Base-by-base conservation (phyloP, 2,329 filamentous ascomycete species). In the Pleomassaria siparia region DNA sequence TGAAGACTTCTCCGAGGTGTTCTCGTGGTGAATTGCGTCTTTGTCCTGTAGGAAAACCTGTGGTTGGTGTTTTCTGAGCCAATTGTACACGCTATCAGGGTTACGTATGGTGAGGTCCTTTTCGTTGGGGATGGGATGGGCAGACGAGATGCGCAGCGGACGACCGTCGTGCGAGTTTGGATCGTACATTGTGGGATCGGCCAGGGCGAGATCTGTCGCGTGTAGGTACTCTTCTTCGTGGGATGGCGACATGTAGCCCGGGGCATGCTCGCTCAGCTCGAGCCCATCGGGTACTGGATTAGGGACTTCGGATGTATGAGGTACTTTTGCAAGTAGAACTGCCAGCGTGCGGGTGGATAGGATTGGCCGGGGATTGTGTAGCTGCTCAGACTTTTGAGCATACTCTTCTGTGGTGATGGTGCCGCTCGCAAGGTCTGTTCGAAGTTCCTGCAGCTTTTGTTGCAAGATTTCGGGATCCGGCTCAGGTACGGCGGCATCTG, bases 31-130 rank as follows among this genome's bases (percentile, higher is more conserved):
- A 9, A 51, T 51, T 6, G 59, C 60, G 50, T 75, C 76, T 56
- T 84, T 82, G 61, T 91, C 88, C 67, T 95, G 87, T 16, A 95
- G 74, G 74, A 95, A 91, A 40, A 91, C 85, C 69, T 92, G 86
- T 2, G 91, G 88, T 49, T 89, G 86, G 70, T 96, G 81, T 65
- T 89, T 85, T 53, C 89, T 83, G 11, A 99, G 81, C 94, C 94
- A 99, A 70, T 95, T 96, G 74, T 95, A 95, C 2, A 96, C 91
- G 49, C 89, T 95, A 33, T 90, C 88, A 0, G 91, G 91, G 67
- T 97, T 97, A 43, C 82, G 82, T 20, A 90, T 71, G 46, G 84
- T 78, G 35, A 78, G 69, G 43, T 83, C 76, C 48, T 77, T 72
- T 62, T 75, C 72, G 47, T 68, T 66, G 47, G 76, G 65, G 32